A percentile compares a stretch with the other conserved stretches of the same genome.
These are phyloP conservation scores for Starmerella bombi DNA, from an alignment of 805 yeast genomes.

Conservation along the genomic window DNA sequence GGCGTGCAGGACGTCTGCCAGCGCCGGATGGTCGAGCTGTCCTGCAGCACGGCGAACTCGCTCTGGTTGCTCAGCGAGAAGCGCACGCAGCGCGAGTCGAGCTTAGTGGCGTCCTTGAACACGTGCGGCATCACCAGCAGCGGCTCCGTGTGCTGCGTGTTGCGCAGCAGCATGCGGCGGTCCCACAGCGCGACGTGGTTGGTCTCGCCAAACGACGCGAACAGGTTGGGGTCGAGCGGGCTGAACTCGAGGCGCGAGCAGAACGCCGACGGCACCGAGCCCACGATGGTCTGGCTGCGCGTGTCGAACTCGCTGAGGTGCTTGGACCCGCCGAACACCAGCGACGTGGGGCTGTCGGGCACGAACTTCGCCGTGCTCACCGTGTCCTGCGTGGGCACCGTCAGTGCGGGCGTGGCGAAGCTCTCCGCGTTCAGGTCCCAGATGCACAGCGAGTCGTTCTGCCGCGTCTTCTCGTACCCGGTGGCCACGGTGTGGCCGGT, in stretches of 20 bases:
- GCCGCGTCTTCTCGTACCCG: slow-evolving; percentile 67
- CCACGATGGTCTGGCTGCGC: slow-evolving; percentile 32
- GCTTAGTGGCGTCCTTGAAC: slow-evolving; percentile 15
- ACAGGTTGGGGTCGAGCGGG: slow-evolving; percentile 51
- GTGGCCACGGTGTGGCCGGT: slow-evolving; percentile 52
- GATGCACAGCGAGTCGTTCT: slow-evolving; percentile 60
- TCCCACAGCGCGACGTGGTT: slow-evolving; percentile 64
- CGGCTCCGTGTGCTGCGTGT: slow-evolving; percentile 14
- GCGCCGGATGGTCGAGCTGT: slow-evolving; percentile 62
- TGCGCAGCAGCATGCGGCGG: slow-evolving; percentile 23
- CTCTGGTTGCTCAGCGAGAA: slow-evolving; percentile 46
- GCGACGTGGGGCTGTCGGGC: slow-evolving; percentile 39
- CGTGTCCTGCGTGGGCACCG: slow-evolving; percentile 61
- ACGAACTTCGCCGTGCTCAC: slow-evolving; percentile 56
- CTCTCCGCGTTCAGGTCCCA: slow-evolving; percentile 46
- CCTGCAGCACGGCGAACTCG: slow-evolving; percentile 68
- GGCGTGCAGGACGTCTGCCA: slow-evolving; percentile 43
- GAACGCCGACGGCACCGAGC: slow-evolving; percentile 53
- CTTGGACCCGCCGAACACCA: slow-evolving; percentile 67
- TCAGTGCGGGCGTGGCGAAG: slow-evolving; percentile 21
- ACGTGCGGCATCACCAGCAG: slow-evolving; percentile 21
- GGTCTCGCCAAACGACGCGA: slow-evolving; percentile 68
- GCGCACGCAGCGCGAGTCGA: slow-evolving; percentile 19
- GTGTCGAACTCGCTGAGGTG: slow-evolving; percentile 61
- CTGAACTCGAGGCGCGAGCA: slow-evolving; percentile 56